phyloP scores from a whole-genome alignment of 1,139 yeast species.

The Blastobotrys capitulatus region DNA sequence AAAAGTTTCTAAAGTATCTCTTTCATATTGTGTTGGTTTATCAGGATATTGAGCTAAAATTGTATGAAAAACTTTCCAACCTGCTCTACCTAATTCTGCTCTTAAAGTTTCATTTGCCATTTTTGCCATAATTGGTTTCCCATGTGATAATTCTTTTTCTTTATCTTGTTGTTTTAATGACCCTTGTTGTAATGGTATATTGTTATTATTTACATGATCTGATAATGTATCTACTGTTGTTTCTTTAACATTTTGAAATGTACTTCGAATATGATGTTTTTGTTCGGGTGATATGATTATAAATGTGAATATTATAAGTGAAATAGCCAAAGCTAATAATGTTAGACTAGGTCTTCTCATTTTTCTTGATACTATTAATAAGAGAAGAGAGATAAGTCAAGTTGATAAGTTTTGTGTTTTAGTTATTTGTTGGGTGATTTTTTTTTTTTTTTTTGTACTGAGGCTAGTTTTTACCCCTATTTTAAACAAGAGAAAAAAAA shows the following conservation, averaged over 20 bases:
- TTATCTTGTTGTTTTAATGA: not conserved
- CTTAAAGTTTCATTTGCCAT: slow-evolving; percentile 63
- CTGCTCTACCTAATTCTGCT: slow-evolving; percentile 79
- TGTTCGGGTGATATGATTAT: slow-evolving; percentile 14
- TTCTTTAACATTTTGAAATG: not conserved
- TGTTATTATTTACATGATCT: slow-evolving; percentile 3
- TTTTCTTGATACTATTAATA: slow-evolving; percentile 11
- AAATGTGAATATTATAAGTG: slow-evolving; percentile 21
- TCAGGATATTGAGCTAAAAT: slow-evolving; percentile 90
- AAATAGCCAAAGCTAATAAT: slow-evolving; percentile 19
- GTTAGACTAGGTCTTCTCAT: slow-evolving; percentile 25
- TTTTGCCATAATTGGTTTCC: slow-evolving; percentile 72
- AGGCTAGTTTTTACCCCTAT: no score
- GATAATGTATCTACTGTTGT: slow-evolving; percentile 20
- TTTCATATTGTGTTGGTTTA: slow-evolving; percentile 58
- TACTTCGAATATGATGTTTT: not conserved
- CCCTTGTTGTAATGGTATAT: no score
- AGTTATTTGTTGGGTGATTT: no score
- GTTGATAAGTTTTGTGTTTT: no score
- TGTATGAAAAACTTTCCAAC: slow-evolving; percentile 90
- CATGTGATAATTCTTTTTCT: slow-evolving; percentile 16
- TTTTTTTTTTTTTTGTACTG: no score
- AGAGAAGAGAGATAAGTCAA: no score
- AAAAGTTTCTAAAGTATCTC: slow-evolving; percentile 52
- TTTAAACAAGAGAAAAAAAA: no score